These are phyloP conservation scores for Syzygium malaccense DNA, from an alignment of 441 rosid genomes.

Conservation along the genomic window DNA sequence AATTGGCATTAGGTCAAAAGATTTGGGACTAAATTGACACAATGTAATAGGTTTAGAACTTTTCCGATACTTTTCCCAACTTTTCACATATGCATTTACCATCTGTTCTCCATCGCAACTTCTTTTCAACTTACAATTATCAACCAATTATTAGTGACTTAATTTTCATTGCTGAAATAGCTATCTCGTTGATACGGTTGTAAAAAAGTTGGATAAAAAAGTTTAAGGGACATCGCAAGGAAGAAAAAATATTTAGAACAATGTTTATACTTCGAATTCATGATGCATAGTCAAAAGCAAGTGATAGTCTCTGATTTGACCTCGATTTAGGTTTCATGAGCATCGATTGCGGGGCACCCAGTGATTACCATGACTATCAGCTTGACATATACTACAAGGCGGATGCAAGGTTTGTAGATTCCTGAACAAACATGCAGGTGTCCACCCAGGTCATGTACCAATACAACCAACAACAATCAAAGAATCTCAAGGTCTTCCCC, in stretches of 20 bases:
- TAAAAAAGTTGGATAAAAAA: not conserved
- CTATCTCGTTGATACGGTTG: not conserved
- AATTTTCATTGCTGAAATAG: not conserved
- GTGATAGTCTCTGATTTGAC: not conserved
- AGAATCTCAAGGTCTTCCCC: no score
- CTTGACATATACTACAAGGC: not conserved
- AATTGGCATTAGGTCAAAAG: no score
- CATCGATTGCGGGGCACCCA: constrained; percentile 1
- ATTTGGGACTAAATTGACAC: no score
- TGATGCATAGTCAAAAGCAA: no score
- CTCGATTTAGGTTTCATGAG: constrained; percentile 1
- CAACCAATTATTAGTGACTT: not conserved
- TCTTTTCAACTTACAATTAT: not conserved
- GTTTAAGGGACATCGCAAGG: not conserved
- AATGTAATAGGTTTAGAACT: no score
- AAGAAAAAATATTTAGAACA: no score
- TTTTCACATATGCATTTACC: not conserved
- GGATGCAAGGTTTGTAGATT: constrained; percentile 8
- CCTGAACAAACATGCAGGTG: constrained; percentile 3
- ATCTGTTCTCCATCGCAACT: not conserved
- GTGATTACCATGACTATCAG: not conserved
- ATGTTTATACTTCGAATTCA: no score
- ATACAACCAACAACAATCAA: not conserved
- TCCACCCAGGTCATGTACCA: not conserved
- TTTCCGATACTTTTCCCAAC: not conserved